phyloP scores from a whole-genome alignment of 2,329 filamentous ascomycete genomes.

The Diplocarpon rosae region DNA sequence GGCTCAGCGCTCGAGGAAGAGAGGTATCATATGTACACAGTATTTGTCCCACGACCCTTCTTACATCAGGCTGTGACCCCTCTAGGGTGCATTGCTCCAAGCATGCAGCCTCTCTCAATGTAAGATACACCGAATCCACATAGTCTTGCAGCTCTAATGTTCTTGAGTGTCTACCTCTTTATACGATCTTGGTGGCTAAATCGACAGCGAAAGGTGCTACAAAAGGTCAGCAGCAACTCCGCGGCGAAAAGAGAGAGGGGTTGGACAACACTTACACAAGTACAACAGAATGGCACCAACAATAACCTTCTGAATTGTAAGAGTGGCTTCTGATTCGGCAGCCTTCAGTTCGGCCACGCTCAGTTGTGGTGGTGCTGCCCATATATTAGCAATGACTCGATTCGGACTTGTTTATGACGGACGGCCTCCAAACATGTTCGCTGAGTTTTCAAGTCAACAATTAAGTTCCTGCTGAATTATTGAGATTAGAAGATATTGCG shows the following conservation, averaged over 20 bases:
- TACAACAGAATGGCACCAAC: constrained; percentile 60
- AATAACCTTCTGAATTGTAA: constrained; percentile 56
- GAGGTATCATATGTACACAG: too few species aligned
- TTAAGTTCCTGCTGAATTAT: not conserved
- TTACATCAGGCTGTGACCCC: too few species aligned
- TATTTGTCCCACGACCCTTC: too few species aligned
- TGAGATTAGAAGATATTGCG: not conserved
- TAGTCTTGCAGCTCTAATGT: too few species aligned
- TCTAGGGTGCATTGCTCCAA: too few species aligned
- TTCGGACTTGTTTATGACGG: constrained; percentile 25
- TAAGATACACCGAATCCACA: too few species aligned
- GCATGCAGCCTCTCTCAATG: too few species aligned
- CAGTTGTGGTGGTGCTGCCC: constrained; percentile 50
- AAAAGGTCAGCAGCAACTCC: constrained; percentile 4
- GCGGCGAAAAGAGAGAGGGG: not conserved
- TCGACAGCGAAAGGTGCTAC: constrained; percentile 45
- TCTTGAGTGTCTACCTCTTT: not conserved
- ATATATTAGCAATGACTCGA: constrained; percentile 5
- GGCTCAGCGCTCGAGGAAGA: too few species aligned
- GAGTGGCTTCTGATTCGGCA: constrained; percentile 56
- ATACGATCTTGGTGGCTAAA: constrained; percentile 14
- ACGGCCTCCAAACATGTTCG: constrained; percentile 55
- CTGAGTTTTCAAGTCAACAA: constrained; percentile 1
- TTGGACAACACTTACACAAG: constrained; percentile 49
- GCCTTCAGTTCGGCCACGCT: constrained; percentile 59